Percentiles rank a stretch among this genome's conserved stretches.
These are phyloP conservation scores for Zhuliangozyma blackwelliae DNA, from an alignment of 1,139 yeast genomes.

Conservation along the genomic window DNA sequence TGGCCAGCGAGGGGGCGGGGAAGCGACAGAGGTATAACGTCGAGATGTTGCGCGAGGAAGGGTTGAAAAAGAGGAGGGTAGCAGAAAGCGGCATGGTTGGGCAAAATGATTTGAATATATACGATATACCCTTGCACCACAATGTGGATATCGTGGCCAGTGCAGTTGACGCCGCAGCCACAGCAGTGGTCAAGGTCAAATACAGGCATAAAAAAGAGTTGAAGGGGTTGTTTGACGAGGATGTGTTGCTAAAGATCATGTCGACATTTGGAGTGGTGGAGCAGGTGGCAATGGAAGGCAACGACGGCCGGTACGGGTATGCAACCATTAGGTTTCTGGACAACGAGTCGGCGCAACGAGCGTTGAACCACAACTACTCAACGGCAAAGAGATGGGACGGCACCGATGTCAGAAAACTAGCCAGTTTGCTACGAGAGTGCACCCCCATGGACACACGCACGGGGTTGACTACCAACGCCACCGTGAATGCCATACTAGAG, in stretches of 20 bases:
- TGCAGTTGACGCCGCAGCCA: too few species aligned
- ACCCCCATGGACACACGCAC: too few species aligned
- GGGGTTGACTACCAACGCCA: constrained; percentile 1
- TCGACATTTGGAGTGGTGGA: constrained; percentile 40
- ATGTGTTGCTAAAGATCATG: constrained; percentile 38
- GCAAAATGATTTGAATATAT: not conserved
- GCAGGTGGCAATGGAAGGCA: constrained; percentile 11
- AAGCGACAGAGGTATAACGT: constrained; percentile 14
- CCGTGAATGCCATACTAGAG: constrained; percentile 1
- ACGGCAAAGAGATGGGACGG: constrained; percentile 48
- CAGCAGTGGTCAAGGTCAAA: constrained; percentile 37
- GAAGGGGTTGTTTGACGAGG: constrained; percentile 24
- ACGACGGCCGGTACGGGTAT: constrained; percentile 29
- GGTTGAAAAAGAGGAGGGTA: constrained; percentile 21
- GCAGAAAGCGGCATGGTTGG: constrained; percentile 15
- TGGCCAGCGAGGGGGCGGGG: constrained; percentile 21
- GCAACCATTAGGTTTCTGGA: constrained; percentile 32
- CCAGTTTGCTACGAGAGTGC: constrained; percentile 44
- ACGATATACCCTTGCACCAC: constrained; percentile 4
- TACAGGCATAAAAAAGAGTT: constrained; percentile 28
- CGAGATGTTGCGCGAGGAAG: constrained; percentile 29
- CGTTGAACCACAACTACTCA: constrained; percentile 38
- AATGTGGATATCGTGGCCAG: not conserved
- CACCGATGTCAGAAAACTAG: constrained; percentile 39
- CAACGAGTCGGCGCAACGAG: constrained; percentile 25